phyloP scores from a whole-genome alignment of 345 rosid genomes.

The Diplotaxis tenuifolia region DNA sequence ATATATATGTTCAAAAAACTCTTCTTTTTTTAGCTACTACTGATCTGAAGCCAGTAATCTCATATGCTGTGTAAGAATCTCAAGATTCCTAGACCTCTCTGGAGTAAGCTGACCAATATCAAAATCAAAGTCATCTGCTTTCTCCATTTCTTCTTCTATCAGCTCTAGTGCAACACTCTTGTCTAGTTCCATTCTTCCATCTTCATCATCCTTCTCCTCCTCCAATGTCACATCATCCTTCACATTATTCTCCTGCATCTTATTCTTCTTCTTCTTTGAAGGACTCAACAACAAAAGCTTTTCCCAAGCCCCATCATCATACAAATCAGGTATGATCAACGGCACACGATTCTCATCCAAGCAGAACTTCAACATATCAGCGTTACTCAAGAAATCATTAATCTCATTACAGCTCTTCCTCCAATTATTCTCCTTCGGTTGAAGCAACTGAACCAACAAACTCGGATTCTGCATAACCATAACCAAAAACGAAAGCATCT shows the following conservation, averaged over 20 bases:
- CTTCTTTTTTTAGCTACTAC: neutral
- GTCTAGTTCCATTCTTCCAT: conserved; percentile 28
- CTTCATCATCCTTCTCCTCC: conserved; percentile 25
- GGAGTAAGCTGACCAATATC: conserved; percentile 42
- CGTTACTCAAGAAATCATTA: conserved; percentile 57
- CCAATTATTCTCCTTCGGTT: conserved; percentile 69
- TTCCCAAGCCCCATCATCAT: conserved; percentile 77
- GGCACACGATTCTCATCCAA: conserved; percentile 68
- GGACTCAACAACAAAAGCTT: conserved; percentile 58
- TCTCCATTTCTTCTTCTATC: conserved; percentile 51
- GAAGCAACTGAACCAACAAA: conserved; percentile 71
- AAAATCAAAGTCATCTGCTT: conserved; percentile 36
- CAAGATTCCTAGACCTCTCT: conserved; percentile 46
- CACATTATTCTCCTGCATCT: conserved; percentile 37
- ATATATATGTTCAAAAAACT: conserved; percentile 22
- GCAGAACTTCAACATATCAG: conserved; percentile 65
- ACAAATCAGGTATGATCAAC: conserved; percentile 59
- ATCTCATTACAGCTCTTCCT: conserved; percentile 41
- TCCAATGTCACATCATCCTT: conserved; percentile 33
- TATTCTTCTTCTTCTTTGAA: conserved; percentile 38
- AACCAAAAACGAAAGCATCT: conserved; percentile 89
- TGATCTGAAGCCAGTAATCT: conserved; percentile 46
- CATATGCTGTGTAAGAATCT: conserved; percentile 57
- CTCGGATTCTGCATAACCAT: conserved; percentile 90
- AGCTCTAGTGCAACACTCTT: conserved; percentile 44